Percentiles rank a stretch among this genome's conserved stretches.
Conservation (phyloP, 371 early-diverging fungal genomes). For the Mortierella polycephala region DNA sequence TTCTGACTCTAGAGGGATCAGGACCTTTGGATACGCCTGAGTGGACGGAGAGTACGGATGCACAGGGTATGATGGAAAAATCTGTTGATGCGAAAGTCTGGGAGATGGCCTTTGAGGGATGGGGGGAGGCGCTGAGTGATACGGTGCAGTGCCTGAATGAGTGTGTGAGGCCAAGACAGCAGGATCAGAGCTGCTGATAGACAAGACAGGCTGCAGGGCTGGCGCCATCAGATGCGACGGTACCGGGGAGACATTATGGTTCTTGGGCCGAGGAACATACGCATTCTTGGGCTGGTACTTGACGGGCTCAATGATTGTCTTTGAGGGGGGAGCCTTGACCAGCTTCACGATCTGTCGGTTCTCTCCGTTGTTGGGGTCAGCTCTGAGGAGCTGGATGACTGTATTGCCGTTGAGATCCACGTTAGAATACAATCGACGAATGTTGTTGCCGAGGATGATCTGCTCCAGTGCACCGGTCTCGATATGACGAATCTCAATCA, state of each 20-base stretch:
- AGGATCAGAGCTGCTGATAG: constrained; percentile 29
- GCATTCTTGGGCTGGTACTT: constrained; percentile 20
- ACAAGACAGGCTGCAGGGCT: constrained; percentile 32
- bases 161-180: constrained; percentile 45
- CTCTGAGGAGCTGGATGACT: constrained; percentile 26
- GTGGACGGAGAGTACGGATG: constrained; percentile 35
- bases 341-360: constrained; percentile 40
- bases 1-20: constrained; percentile 10
- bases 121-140: constrained; percentile 9
- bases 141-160: not conserved
- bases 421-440: constrained; percentile 38
- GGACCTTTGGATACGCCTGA: constrained; percentile 37
- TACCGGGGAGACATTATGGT: constrained; percentile 4
- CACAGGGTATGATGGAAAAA: constrained; percentile 24
- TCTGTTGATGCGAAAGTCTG: constrained; percentile 19
- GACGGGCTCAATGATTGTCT: constrained; percentile 20
- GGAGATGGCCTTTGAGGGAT: constrained; percentile 30
- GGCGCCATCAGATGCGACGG: constrained; percentile 43
- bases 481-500: constrained; percentile 90
- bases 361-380: constrained; percentile 29
- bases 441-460: constrained; percentile 60
- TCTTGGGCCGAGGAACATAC: constrained; percentile 7
- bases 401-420: constrained; percentile 28
- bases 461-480: constrained; percentile 75
- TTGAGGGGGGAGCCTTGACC: constrained; percentile 22